A percentile compares a stretch with the other conserved stretches of the same genome.
These are phyloP conservation scores for Pelargonium cotyledonis DNA, from an alignment of 441 rosid species.

Conservation along the genomic window DNA sequence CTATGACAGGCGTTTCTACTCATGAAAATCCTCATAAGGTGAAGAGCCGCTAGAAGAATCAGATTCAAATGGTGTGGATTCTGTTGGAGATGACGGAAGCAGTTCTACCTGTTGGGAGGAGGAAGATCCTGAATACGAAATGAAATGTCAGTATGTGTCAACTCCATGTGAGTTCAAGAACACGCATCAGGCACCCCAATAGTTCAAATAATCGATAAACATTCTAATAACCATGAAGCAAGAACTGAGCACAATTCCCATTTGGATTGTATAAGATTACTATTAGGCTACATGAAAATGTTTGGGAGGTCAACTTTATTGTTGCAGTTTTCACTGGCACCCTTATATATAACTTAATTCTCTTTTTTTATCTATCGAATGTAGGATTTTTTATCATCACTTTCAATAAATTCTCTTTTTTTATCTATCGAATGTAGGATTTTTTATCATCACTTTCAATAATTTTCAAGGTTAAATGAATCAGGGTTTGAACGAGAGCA, in stretches of 20 bases:
- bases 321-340: too few species aligned
- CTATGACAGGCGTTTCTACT: slow-evolving; percentile 21
- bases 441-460: too few species aligned
- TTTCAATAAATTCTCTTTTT: too few species aligned
- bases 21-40: slow-evolving; percentile 58
- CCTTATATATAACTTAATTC: too few species aligned
- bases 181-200: neutral
- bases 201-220: too few species aligned
- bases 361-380: too few species aligned
- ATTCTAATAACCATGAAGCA: neutral
- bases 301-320: too few species aligned
- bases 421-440: too few species aligned
- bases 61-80: slow-evolving; percentile 47
- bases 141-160: neutral
- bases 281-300: too few species aligned
- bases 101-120: slow-evolving; percentile 68
- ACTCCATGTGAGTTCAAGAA: neutral
- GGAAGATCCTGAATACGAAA: slow-evolving; percentile 55
- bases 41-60: slow-evolving; percentile 42
- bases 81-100: slow-evolving; percentile 74
- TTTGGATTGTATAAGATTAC: too few species aligned
- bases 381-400: too few species aligned
- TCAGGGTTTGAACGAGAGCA: neutral
- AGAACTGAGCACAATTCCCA: neutral
- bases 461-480: too few species aligned